These are phyloP conservation scores for Wallacemonas rigidus DNA, from an alignment of 208 protist species.

Conservation along the genomic window DNA sequence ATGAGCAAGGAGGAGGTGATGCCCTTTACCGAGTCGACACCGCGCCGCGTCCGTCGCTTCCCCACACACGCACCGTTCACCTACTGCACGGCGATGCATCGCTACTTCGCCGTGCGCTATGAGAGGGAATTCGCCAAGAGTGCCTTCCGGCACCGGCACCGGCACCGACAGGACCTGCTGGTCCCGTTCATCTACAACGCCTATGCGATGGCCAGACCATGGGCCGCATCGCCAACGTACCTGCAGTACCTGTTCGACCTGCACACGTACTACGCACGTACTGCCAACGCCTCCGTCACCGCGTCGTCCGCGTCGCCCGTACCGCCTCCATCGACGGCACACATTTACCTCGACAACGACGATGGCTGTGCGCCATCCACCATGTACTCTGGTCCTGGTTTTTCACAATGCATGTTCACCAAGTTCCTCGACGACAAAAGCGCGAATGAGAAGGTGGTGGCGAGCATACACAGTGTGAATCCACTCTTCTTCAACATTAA, in stretches of 20 bases:
- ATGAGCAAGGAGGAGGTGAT: constrained; percentile 13
- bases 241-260: constrained; percentile 35
- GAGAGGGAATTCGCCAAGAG: constrained; percentile 38
- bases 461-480: constrained; percentile 6
- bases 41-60: constrained; percentile 33
- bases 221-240: constrained; percentile 52
- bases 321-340: constrained; percentile 2
- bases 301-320: constrained; percentile 10
- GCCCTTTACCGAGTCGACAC: neutral
- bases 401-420: constrained; percentile 30
- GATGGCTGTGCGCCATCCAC: constrained; percentile 54
- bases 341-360: constrained; percentile 50
- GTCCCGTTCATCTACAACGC: constrained; percentile 70
- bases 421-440: constrained; percentile 29
- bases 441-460: constrained; percentile 19
- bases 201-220: constrained; percentile 64
- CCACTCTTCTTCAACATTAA: constrained; percentile 59
- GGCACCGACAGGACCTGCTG: constrained; percentile 37
- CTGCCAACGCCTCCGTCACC: neutral
- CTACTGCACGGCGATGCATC: constrained; percentile 66
- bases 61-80: constrained; percentile 66
- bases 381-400: constrained; percentile 18
- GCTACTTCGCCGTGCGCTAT: constrained; percentile 41
- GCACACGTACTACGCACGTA: constrained; percentile 11
- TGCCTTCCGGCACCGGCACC: constrained; percentile 27